phyloP scores from a whole-genome alignment of 441 rosid species.

The Euphorbia corollata region DNA sequence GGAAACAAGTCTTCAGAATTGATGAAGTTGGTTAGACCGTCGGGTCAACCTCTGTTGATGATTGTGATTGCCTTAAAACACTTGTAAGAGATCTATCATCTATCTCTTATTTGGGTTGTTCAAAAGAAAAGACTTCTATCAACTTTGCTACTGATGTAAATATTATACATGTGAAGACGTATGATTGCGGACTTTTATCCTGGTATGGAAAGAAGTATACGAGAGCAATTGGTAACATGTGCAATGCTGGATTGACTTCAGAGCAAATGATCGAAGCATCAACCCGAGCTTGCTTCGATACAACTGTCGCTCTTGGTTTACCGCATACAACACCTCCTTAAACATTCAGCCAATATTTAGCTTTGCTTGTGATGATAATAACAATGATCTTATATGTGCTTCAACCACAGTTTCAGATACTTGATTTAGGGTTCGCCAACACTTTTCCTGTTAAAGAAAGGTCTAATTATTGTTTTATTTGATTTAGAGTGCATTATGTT shows the following conservation, averaged over 20 bases:
- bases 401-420: no score
- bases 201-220: constrained; percentile 92
- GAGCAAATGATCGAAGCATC: constrained; percentile 74
- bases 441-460: no score
- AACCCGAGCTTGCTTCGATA: constrained; percentile 53
- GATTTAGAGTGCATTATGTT: not conserved
- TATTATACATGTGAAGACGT: constrained; percentile 44
- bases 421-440: no score
- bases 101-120: not conserved
- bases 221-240: constrained; percentile 77
- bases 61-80: constrained; percentile 79
- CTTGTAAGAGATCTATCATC: constrained; percentile 33
- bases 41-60: constrained; percentile 79
- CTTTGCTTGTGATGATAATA: not conserved
- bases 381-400: not conserved
- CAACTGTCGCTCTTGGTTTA: no score
- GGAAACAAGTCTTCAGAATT: constrained; percentile 47
- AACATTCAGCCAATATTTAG: not conserved
- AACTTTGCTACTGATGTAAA: not conserved
- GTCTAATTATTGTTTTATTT: not conserved
- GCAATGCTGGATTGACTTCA: constrained; percentile 58
- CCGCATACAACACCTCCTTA: not conserved
- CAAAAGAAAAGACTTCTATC: no score
- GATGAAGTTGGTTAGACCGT: constrained; percentile 42
- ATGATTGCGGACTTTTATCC: constrained; percentile 72